Base-by-base conservation (phyloP, 768 basidiomycete species). In the Russula sp. region DNA sequence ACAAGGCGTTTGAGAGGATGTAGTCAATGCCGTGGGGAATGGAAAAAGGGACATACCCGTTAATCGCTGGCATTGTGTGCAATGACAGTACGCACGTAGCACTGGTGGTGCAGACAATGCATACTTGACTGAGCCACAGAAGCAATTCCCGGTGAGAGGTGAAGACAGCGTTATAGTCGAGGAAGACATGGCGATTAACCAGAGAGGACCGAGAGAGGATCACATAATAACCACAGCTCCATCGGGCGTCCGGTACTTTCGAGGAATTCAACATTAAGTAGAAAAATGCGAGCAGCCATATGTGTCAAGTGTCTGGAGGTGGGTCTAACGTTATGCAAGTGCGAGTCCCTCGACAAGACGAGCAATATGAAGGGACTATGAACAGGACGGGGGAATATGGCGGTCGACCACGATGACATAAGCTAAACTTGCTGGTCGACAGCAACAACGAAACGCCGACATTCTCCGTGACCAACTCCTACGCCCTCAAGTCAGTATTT, bases 51-150 rank as follows among this genome's bases (percentile, higher is more conserved):
- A 63, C 75, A 60, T 68, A 80, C 85, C 82, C 65, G 73, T 81
- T 54, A 86, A 69, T 43, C 79, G 74, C 70, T 88, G 87, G 67
- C 87, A 89, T n/a, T 79, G 70, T 4, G 83, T 83, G 68, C 87
- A 89, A 67, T 88, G 87, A 64, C 85, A 88, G 67, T 82, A 87
- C 6, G 82, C 85, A 64, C 80, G 81, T 38, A 82, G 72, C 4
- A 81, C 65, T 0, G 86, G 84, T 38, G 69, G 70, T 1, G 81
- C 81, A 11, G 70, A 70, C 2, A 84, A 75, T 50, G 74, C 62
- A 63, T 82, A 87, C 0, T 79, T 70, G 5, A 81, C 73, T 3
- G 73, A 65, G n/a, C 80, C 76, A 62, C 87, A 88, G 67, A 81
- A 84, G 70, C 86, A 88, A 41, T 76, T 72, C 47, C 86, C 86